Evolutionary conservation across 169 alveolate genomes (phyloP), one percentile per base, ranked within the genome.

Genomic region (Cryptosporidium tyzzeri): DNA sequence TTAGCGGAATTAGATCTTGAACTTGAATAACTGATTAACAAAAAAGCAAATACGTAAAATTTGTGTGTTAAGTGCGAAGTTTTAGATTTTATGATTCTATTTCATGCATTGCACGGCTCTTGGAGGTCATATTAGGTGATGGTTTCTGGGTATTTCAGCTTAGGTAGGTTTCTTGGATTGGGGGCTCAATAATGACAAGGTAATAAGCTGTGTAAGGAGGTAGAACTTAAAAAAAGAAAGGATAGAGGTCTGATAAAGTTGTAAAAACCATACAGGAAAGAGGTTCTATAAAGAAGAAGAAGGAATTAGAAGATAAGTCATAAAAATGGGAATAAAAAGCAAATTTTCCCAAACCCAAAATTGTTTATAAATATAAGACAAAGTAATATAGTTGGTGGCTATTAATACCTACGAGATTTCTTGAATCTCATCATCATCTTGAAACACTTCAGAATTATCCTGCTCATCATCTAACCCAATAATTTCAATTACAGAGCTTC

Each of bases 401-500:
- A 55, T 26, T 55, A 8, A 3, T n/a, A 16, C 14, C 18, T 55
- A 55, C 2, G 69, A 41, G 23, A 45, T 45, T 23, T 70, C 84
- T 18, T 45, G 84, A 70, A 51, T 23, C 12, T 69, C 53, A 29
- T 26, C 31, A 18, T 65, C 53, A 65, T 65, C 53, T 37, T 37
- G 55, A 8, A 55, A 73, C n/a, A 26, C 1, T 18, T 73, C 86
- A 37, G 68, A 35, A 35, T 29, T 73, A 16, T 33, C 53, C 23
- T 73, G 70, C 14, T 73, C 86, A 37, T 73, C 86, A 10, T 51
- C 70, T 31, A 73, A 48, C 31, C 37, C 70, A 73, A 55, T 59
- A 21, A 53, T 59, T 37, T 53, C 70, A 73, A 51, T 31, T 21
- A 37, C 70, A 39, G 68, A 58, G 55, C 71, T 41, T 29, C 67